Base-by-base conservation (phyloP, 2,329 filamentous ascomycete species). In the Pyrenophora teres region DNA sequence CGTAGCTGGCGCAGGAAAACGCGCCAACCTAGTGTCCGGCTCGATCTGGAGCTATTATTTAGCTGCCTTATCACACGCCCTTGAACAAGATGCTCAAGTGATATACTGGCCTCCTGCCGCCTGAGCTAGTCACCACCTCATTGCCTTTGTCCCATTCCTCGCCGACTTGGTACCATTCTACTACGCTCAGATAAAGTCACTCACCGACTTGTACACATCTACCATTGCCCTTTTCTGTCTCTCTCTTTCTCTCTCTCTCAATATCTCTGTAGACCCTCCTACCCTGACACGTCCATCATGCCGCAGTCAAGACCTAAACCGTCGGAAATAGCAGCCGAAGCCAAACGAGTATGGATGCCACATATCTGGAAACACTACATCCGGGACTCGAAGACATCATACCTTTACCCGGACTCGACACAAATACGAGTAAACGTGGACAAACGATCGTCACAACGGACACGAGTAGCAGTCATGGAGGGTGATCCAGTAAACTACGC, bases 271-370 rank as follows among this genome's bases (percentile, higher is more conserved):
- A 21, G 5, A 47, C 46, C 40, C 36, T 15, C 46, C 21, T 15
- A 32, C 55, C 10, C 40, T 50, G 25, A 19, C 41, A 36, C 27
- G 19, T 45, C 43, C 31, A 56, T 10, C 50, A 86, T 86, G 84
- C 81, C 83, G 46, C 78, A 80, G 41, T 77, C 81, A 47, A 85
- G 81, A 72, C 81, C 81, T 39, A 87, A 85, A 72, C 82, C 85
- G 10, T 84, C 86, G 35, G 87, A 90, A 59, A 83, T 91, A 46
- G 88, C 88, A 47, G 82, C 84, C 21, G 87, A 90, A 69, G 87
- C 87, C n/a, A 89, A 89, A 73, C 82, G 80, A 62, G 81, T 81
- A 52, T 88, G 86, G 67, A 86, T 90, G 58, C 87, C 87, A 13
- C 76, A 82, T 56, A 83, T 90, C 62, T 81, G 79, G 64, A 76